Evolutionary conservation across 139 green algal genomes (phyloP).

Genomic region (Chlorella sp.): DNA sequence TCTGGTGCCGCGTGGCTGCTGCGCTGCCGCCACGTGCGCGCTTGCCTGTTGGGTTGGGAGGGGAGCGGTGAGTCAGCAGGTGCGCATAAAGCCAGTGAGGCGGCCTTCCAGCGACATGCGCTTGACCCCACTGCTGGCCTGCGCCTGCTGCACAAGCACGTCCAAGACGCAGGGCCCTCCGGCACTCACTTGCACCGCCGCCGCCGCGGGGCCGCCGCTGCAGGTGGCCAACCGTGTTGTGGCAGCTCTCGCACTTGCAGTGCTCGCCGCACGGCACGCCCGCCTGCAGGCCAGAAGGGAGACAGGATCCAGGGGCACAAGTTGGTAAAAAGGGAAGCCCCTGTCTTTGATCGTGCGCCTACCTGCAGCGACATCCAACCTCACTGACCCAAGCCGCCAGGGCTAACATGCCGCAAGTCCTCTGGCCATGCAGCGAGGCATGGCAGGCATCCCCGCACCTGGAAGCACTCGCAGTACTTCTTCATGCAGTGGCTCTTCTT

Average conservation of each 20-base stretch:
- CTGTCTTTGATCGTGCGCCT: too few species aligned
- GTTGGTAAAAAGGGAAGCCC: too few species aligned
- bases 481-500: constrained; percentile 91
- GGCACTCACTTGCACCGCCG: constrained; percentile 10
- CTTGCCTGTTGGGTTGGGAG: not conserved
- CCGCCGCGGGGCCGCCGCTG: not conserved
- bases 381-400: not conserved
- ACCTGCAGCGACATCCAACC: too few species aligned
- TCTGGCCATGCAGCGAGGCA: not conserved
- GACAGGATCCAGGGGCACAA: too few species aligned
- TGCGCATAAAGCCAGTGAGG: not conserved
- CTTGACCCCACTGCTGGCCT: too few species aligned
- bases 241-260: constrained; percentile 88
- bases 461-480: constrained; percentile 99
- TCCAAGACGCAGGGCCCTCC: not conserved
- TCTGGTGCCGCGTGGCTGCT: not conserved
- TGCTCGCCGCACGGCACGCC: constrained; percentile 82
- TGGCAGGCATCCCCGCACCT: constrained; percentile 55
- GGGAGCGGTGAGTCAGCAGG: not conserved
- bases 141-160: not conserved
- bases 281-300: constrained; percentile 45
- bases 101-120: not conserved
- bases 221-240: constrained; percentile 54
- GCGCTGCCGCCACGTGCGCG: not conserved
- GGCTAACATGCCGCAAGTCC: not conserved